Percentiles rank a stretch among this genome's conserved stretches.
Evolutionary conservation across 345 rosid species (phyloP).

Genomic region (Excoecaria cochinchinensis): DNA sequence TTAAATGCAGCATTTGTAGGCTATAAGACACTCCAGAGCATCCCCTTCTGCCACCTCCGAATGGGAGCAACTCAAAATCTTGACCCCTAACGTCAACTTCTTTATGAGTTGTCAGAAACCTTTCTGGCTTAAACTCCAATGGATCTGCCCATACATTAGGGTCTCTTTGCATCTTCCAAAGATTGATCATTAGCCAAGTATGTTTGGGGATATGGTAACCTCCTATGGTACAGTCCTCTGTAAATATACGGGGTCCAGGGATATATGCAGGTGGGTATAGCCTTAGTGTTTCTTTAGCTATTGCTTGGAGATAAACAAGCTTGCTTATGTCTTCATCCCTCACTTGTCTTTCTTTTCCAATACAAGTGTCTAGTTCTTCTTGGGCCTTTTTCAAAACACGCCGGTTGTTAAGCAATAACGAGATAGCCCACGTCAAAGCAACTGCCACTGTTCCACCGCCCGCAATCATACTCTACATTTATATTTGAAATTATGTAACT

Average conservation of each 20-base stretch:
- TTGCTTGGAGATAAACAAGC: conserved; percentile 9
- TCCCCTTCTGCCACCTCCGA: conserved; percentile 43
- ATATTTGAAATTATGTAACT: too few relatives aligned
- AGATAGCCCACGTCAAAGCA: conserved; percentile 4
- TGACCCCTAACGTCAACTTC: conserved; percentile 29
- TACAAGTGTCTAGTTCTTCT: conserved; percentile 2
- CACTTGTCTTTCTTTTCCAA: conserved; percentile 7
- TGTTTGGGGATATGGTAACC: conserved; percentile 34
- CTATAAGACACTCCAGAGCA: conserved; percentile 38
- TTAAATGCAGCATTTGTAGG: conserved; percentile 27
- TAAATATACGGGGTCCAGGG: conserved; percentile 23
- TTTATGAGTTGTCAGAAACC: too few relatives aligned
- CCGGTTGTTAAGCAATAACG: conserved; percentile 1
- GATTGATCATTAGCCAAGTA: conserved; percentile 22
- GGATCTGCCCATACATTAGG: too few relatives aligned
- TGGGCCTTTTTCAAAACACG: conserved; percentile 2
- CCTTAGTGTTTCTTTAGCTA: conserved; percentile 1
- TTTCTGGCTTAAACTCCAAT: too few relatives aligned
- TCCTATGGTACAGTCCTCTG: conserved; percentile 28
- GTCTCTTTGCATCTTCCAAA: too few relatives aligned
- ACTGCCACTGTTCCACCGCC: not conserved
- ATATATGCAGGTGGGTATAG: conserved; percentile 14
- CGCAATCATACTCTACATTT: too few relatives aligned
- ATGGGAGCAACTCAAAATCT: conserved; percentile 16
- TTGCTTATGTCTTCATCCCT: not conserved